Base-by-base conservation (phyloP, 2,329 filamentous ascomycete genomes). In the Dactylellina cionopaga region DNA sequence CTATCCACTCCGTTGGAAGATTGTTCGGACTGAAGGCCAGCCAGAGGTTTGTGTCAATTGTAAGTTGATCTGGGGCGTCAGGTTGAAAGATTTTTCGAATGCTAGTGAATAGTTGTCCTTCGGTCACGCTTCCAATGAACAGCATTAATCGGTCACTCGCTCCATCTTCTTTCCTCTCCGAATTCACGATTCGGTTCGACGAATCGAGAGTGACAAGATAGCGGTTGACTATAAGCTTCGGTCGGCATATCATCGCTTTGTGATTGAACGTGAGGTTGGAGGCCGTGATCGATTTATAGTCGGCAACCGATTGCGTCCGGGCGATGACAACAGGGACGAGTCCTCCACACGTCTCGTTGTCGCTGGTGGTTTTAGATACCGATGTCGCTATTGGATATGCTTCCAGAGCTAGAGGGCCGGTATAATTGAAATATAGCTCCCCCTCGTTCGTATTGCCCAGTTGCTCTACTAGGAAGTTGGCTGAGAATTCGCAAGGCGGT, bases 11-110 rank as follows among this genome's bases (percentile, higher is more conserved):
- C 39, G 84, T 83, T 0, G 75, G 75, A 0, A 83, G 77, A 0
- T 80, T 76, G 0, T 79, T 81, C 43, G 85, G 81, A 60, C 84
- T 85, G 74, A 86, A 86, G 15, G 43, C 13, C 19, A 74, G 25
- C 52, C 39, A 65, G 6, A 29, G 31, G 33, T 71, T 49, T 7
- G 10, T 15, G 13, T 64, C 41, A 29, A 66, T 15, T 3, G 15
- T n/a, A 11, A 39, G 82, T 82, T 86, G 1, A 33, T 74, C n/a
- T 2, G 9, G 33, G 17, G 24, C 27, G 9, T 74, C 63, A 39
- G 74, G 54, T 13, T 54, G 69, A 5, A 74, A 66, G 5, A 76
- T 19, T 10, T 15, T 7, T 15, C 47, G 51, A 17, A 58, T 47
- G n/a, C 5, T 73, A 33, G 43, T n/a, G n/a, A 63, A 52, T 11